phyloP scores from a whole-genome alignment of 257 asterid genomes.

The Plantago ovata region DNA sequence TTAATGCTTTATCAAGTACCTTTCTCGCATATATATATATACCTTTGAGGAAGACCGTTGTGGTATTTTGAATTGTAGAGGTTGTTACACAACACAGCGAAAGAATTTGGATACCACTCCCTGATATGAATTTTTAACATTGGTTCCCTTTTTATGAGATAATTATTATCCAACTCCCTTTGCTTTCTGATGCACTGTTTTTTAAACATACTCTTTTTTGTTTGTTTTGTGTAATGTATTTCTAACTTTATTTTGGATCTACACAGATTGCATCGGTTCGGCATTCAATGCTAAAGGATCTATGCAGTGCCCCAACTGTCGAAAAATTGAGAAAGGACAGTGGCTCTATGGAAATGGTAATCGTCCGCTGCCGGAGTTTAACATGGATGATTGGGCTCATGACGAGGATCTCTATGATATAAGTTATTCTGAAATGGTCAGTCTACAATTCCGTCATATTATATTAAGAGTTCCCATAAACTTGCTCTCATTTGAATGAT shows the following conservation, averaged over 20 bases:
- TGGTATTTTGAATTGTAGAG: no score
- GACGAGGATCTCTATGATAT: conserved; percentile 93
- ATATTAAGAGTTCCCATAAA: no score
- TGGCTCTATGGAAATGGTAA: conserved; percentile 90
- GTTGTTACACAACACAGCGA: no score
- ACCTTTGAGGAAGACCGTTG: no score
- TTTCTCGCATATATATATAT: no score
- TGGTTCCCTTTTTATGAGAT: no score
- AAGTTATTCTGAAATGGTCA: conserved; percentile 85
- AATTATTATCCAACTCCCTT: no score
- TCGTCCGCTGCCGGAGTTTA: conserved; percentile 76
- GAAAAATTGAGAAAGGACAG: conserved; percentile 93
- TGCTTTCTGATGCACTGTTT: no score
- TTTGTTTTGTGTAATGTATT: neutral
- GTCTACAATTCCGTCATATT: no score
- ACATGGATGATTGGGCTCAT: conserved; percentile 85
- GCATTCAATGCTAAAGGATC: conserved; percentile 95
- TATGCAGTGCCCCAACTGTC: conserved; percentile 99
- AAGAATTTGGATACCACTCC: no score
- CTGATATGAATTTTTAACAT: no score
- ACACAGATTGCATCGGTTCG: conserved; percentile 97
- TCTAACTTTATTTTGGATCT: conserved; percentile 15
- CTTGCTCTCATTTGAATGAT: conserved; percentile 1
- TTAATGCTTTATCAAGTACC: no score
- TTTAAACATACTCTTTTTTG: neutral